Conservation (phyloP, 805 yeast genomes). For the Ogataea minuta region DNA sequence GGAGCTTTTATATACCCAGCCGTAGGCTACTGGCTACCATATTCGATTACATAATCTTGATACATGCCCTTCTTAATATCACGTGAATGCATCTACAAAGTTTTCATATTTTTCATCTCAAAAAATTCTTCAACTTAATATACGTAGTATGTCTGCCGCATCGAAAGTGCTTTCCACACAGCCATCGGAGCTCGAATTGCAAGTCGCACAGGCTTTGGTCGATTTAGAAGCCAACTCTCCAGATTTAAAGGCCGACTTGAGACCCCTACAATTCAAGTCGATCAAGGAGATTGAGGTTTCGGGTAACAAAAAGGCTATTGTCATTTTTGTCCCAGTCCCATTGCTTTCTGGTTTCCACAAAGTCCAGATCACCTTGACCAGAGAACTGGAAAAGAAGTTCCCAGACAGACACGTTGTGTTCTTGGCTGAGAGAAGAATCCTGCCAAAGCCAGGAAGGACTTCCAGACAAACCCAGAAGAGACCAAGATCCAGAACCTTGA, state of each 20-base stretch:
- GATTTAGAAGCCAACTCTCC: slow-evolving; percentile 93
- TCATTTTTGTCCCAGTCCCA: slow-evolving; percentile 97
- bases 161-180: slow-evolving; percentile 91
- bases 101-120: slow-evolving; percentile 7
- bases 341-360: slow-evolving; percentile 89
- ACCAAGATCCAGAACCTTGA: slow-evolving; percentile 99
- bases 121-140: slow-evolving; percentile 12
- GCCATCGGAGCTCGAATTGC: slow-evolving; percentile 98
- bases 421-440: slow-evolving; percentile 99
- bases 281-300: slow-evolving; percentile 97
- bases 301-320: slow-evolving; percentile 98
- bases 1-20: slow-evolving; percentile 1
- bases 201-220: slow-evolving; percentile 97
- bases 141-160: slow-evolving; percentile 84
- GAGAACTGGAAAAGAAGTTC: slow-evolving; percentile 99
- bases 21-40: slow-evolving; percentile 2
- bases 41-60: not conserved
- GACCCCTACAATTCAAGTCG: slow-evolving; percentile 98
- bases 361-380: slow-evolving; percentile 95
- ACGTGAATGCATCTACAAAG: slow-evolving; percentile 6
- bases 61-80: not conserved
- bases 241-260: slow-evolving; percentile 95
- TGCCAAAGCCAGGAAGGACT: slow-evolving; percentile 97
- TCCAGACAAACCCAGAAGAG: slow-evolving; percentile 96
- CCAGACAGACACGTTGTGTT: slow-evolving; percentile 99